Conservation (phyloP, 2,329 filamentous ascomycete genomes). For the Akanthomyces uredinophilus region DNA sequence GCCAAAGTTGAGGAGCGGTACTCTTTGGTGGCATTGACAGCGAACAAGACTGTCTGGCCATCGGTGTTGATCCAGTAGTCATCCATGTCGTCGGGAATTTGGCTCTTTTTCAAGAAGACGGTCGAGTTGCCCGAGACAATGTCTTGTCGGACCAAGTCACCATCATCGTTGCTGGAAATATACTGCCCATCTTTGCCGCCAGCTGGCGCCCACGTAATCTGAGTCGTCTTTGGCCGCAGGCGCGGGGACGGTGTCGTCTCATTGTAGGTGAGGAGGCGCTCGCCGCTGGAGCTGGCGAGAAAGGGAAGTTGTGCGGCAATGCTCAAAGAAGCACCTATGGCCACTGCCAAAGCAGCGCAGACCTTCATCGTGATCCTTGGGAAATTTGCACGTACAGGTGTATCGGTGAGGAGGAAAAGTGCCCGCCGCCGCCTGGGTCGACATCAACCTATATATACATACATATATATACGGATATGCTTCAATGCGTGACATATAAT, state of each 20-base stretch:
- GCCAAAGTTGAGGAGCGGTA: slow-evolving; percentile 65
- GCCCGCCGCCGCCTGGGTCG: not conserved
- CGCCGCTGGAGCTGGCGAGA: slow-evolving; percentile 47
- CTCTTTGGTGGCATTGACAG: slow-evolving; percentile 62
- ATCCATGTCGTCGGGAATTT: slow-evolving; percentile 49
- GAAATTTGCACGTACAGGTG: not conserved
- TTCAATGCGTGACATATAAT: not conserved
- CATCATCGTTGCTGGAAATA: slow-evolving; percentile 45
- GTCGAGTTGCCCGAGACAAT: slow-evolving; percentile 50
- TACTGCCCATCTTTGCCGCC: slow-evolving; percentile 58
- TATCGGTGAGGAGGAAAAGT: not conserved
- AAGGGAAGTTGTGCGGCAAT: not conserved
- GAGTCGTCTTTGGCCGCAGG: slow-evolving; percentile 42
- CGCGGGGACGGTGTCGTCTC: slow-evolving; percentile 46
- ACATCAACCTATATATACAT: not conserved
- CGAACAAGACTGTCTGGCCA: slow-evolving; percentile 53
- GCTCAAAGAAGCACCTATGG: not conserved
- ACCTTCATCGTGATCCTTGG: not conserved
- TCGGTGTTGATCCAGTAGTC: slow-evolving; percentile 60
- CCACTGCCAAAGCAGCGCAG: not conserved
- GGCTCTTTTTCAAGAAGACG: slow-evolving; percentile 52
- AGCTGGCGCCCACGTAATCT: slow-evolving; percentile 49
- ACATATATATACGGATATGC: no score
- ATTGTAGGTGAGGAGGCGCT: slow-evolving; percentile 55
- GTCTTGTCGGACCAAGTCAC: slow-evolving; percentile 55